These are phyloP conservation scores for Pseudoneurospora amorphoporcata DNA, from an alignment of 495 filamentous ascomycete species.

Conservation along the genomic window DNA sequence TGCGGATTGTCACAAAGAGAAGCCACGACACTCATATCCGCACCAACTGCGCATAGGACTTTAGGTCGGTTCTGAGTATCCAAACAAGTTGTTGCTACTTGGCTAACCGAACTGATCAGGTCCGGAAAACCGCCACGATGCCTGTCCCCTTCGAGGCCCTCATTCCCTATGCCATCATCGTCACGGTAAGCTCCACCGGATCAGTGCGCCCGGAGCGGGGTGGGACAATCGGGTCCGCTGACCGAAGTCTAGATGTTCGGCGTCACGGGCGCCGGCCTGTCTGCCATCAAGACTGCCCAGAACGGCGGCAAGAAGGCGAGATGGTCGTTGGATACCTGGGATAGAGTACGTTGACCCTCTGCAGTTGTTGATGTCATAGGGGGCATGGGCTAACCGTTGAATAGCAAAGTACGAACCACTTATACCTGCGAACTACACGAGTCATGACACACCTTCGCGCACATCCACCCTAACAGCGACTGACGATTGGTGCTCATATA, in stretches of 20 bases:
- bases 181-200: slow-evolving; percentile 50
- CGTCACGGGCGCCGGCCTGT: slow-evolving; percentile 65
- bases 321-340: slow-evolving; percentile 85
- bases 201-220: slow-evolving; percentile 9
- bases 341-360: slow-evolving; percentile 57
- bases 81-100: not conserved
- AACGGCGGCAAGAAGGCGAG: slow-evolving; percentile 83
- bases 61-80: slow-evolving; percentile 10
- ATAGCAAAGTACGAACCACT: slow-evolving; percentile 62
- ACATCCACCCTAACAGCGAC: slow-evolving; percentile 3
- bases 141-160: slow-evolving; percentile 93
- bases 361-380: not conserved
- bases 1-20: slow-evolving; percentile 4
- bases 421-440: not conserved
- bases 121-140: slow-evolving; percentile 47
- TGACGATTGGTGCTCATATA: slow-evolving; percentile 30
- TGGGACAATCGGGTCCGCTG: slow-evolving; percentile 15
- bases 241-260: slow-evolving; percentile 69
- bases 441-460: slow-evolving; percentile 1
- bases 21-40: slow-evolving; percentile 3
- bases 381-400: slow-evolving; percentile 22
- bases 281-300: slow-evolving; percentile 60
- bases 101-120: slow-evolving; percentile 16
- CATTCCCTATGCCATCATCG: slow-evolving; percentile 86
- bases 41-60: slow-evolving; percentile 5